Conservation (phyloP, 2,329 filamentous ascomycete genomes). For the Clonostachys rhizophaga region DNA sequence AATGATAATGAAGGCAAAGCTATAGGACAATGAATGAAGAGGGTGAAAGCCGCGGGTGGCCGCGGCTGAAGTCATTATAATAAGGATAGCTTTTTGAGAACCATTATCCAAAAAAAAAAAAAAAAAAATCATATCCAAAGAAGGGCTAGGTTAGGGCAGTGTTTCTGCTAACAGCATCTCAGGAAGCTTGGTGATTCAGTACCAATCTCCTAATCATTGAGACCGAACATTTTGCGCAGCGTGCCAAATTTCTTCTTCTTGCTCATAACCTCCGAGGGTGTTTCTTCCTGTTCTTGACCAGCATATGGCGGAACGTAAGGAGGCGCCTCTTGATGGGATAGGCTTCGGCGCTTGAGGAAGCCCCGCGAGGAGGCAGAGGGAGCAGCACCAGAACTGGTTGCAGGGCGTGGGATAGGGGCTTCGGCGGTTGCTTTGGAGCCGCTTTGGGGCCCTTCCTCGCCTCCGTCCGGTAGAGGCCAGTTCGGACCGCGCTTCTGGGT, state of each 20-base stretch:
- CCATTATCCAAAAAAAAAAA: too few relatives aligned
- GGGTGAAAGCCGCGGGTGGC: too few relatives aligned
- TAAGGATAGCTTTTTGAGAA: too few relatives aligned
- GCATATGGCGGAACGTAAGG: background rate
- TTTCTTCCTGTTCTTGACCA: background rate
- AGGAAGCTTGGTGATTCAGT: too few relatives aligned
- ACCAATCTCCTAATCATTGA: constrained; percentile 32
- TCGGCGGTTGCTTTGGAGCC: constrained; percentile 11
- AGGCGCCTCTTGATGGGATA: constrained; percentile 20
- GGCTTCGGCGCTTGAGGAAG: constrained; percentile 28
- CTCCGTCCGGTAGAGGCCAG: constrained; percentile 24
- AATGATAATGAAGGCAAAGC: too few relatives aligned
- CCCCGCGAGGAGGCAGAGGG: constrained; percentile 11
- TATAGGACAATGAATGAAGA: too few relatives aligned
- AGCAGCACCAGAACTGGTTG: constrained; percentile 22
- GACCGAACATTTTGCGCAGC: constrained; percentile 60
- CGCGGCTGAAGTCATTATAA: too few relatives aligned
- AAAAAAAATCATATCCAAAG: too few relatives aligned
- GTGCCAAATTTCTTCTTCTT: constrained; percentile 65
- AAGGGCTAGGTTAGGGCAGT: too few relatives aligned
- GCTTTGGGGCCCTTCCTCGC: constrained; percentile 23
- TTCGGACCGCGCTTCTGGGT: constrained; percentile 19
- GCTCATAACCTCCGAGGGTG: constrained; percentile 3
- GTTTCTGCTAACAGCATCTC: too few relatives aligned
- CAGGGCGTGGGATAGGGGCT: constrained; percentile 18